These are phyloP conservation scores for Sporisorium graminicola DNA, from an alignment of 1,284 basidiomycete species.

Conservation along the genomic window DNA sequence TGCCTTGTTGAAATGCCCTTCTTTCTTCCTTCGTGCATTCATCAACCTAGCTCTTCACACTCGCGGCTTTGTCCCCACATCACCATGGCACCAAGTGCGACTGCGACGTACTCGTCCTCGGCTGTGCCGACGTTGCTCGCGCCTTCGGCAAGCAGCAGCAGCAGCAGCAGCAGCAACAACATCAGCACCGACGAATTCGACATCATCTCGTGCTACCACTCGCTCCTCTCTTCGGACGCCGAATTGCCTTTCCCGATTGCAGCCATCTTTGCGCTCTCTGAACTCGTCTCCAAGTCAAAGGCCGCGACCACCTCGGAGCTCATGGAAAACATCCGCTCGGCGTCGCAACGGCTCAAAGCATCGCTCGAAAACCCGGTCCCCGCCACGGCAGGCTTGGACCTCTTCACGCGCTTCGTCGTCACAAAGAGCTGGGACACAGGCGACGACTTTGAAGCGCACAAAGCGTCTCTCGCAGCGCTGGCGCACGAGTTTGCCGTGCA, in stretches of 20 bases:
- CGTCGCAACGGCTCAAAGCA: slow-evolving; percentile 77
- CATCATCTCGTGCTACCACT: slow-evolving; percentile 59
- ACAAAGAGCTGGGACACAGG: slow-evolving; percentile 84
- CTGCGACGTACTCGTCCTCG: slow-evolving; percentile 18
- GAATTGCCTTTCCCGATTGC: slow-evolving; percentile 88
- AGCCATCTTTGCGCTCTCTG: slow-evolving; percentile 83
- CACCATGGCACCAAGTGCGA: slow-evolving; percentile 19
- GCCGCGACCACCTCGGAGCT: slow-evolving; percentile 92
- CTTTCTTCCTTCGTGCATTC: neutral
- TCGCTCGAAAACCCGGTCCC: slow-evolving; percentile 83
- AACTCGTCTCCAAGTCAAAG: slow-evolving; percentile 81
- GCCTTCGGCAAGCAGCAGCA: neutral
- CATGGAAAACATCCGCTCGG: slow-evolving; percentile 82
- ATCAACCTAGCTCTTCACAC: neutral
- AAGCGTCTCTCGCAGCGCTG: slow-evolving; percentile 81
- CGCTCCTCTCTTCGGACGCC: slow-evolving; percentile 51
- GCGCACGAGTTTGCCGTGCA: slow-evolving; percentile 79
- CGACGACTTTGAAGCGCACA: slow-evolving; percentile 83
- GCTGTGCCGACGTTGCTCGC: slow-evolving; percentile 12
- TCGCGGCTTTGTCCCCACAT: too few relatives aligned
- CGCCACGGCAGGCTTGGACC: slow-evolving; percentile 87
- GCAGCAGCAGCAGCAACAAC: neutral
- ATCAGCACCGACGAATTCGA: slow-evolving; percentile 54
- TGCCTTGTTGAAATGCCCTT: slow-evolving; percentile 1
- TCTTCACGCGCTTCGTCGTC: slow-evolving; percentile 89